Conservation (phyloP, 2,329 filamentous ascomycete genomes). For the Neofusicoccum umdonicola region DNA sequence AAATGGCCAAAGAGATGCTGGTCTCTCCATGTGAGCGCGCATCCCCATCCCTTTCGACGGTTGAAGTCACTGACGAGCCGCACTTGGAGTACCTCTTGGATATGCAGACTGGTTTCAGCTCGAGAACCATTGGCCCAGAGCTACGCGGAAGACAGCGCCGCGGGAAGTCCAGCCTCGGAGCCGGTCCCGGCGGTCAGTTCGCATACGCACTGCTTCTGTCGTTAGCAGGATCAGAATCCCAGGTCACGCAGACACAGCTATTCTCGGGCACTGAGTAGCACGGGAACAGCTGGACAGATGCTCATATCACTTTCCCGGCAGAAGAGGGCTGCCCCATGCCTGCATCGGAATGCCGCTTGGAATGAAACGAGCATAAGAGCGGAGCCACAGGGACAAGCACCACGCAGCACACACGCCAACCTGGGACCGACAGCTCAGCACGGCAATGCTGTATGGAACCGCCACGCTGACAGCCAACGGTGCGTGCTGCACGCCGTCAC, state of each 20-base stretch:
- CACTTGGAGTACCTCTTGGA: background rate
- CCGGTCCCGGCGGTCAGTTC: background rate
- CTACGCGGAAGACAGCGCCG: background rate
- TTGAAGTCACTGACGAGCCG: background rate
- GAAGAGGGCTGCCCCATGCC: background rate
- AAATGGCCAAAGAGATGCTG: too few species aligned
- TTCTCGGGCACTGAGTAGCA: too few species aligned
- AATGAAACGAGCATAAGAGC: slow-evolving; percentile 8
- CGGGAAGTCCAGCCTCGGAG: background rate
- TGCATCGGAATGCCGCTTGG: slow-evolving; percentile 1
- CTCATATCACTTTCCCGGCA: background rate
- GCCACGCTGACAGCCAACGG: too few species aligned
- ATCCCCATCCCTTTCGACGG: too few species aligned
- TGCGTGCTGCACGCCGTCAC: background rate
- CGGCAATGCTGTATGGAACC: too few species aligned
- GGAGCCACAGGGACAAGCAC: background rate
- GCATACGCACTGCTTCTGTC: background rate
- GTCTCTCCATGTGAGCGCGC: background rate
- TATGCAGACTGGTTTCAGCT: background rate
- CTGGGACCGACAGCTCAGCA: background rate
- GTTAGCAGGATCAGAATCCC: background rate
- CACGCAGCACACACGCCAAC: background rate
- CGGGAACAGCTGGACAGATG: background rate
- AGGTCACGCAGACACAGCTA: background rate
- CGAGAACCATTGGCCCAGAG: background rate